Conservation (phyloP, 2,329 filamentous ascomycete species). For the Fusarium drepaniforme region DNA sequence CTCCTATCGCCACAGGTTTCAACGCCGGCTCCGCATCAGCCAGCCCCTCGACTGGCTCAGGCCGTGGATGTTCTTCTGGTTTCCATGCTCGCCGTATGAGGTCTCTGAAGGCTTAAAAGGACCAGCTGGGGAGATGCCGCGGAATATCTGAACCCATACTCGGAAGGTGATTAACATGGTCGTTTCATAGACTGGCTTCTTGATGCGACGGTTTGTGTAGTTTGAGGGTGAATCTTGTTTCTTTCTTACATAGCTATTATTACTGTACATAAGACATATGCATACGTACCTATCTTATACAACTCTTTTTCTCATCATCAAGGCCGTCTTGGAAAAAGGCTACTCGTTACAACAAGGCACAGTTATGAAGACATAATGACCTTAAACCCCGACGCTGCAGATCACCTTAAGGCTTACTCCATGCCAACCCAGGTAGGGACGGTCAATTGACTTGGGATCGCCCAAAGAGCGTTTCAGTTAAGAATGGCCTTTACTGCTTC, state of each 20-base stretch:
- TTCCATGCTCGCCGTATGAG: neutral
- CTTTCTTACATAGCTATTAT: neutral
- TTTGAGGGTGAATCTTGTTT: neutral
- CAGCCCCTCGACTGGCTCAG: neutral
- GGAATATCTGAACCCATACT: neutral
- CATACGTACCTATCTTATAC: neutral
- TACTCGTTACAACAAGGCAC: too few relatives aligned
- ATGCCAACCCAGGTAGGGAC: neutral
- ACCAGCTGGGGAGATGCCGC: neutral
- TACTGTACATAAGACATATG: neutral
- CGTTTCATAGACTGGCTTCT: neutral
- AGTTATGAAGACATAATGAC: neutral
- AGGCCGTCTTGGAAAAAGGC: too few relatives aligned
- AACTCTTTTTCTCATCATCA: neutral
- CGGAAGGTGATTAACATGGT: neutral
- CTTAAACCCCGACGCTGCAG: neutral
- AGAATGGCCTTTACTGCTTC: neutral
- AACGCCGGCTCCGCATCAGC: neutral
- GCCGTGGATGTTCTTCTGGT: neutral
- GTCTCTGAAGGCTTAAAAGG: neutral
- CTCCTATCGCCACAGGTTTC: neutral
- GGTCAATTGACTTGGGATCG: neutral
- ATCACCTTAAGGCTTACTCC: neutral
- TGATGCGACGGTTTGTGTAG: neutral
- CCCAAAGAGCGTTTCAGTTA: neutral